These are phyloP conservation scores for Leccinum obscurum DNA, from an alignment of 768 basidiomycete species.

Conservation along the genomic window DNA sequence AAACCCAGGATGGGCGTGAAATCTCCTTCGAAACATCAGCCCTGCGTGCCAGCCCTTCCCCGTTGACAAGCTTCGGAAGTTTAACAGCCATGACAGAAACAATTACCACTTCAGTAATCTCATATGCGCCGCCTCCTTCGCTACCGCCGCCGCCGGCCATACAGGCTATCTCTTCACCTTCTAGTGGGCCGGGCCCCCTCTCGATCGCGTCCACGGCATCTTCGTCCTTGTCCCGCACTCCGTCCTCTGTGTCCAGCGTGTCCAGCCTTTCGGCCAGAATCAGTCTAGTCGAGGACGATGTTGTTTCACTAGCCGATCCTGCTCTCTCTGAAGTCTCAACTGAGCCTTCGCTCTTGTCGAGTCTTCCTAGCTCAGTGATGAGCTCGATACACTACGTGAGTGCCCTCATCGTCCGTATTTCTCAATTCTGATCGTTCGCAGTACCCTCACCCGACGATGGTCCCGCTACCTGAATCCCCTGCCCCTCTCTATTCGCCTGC, in stretches of 20 bases:
- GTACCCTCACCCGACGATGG: conserved; percentile 35
- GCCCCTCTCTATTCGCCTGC: conserved; percentile 32
- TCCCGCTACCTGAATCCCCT: conserved; percentile 27
- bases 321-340: conserved; percentile 44
- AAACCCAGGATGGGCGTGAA: conserved; percentile 61
- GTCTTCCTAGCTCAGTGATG: conserved; percentile 29
- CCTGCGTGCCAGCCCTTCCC: conserved; percentile 58
- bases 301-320: conserved; percentile 19
- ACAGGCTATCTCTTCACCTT: conserved; percentile 30
- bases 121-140: conserved; percentile 2
- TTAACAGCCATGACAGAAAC: conserved; percentile 38
- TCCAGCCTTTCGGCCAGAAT: conserved; percentile 45
- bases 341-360: conserved; percentile 58
- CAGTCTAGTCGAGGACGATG: conserved; percentile 36
- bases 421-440: conserved; percentile 11
- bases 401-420: conserved; percentile 7
- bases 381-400: conserved; percentile 37
- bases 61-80: conserved; percentile 32
- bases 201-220: conserved; percentile 34
- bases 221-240: conserved; percentile 37
- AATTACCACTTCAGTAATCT: conserved; percentile 25
- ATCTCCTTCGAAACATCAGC: conserved; percentile 74
- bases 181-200: conserved; percentile 32
- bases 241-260: conserved; percentile 38
- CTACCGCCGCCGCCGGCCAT: conserved; percentile 1